Base-by-base conservation (phyloP, 2,329 filamentous ascomycete genomes). In the Rutstroemia sp. region DNA sequence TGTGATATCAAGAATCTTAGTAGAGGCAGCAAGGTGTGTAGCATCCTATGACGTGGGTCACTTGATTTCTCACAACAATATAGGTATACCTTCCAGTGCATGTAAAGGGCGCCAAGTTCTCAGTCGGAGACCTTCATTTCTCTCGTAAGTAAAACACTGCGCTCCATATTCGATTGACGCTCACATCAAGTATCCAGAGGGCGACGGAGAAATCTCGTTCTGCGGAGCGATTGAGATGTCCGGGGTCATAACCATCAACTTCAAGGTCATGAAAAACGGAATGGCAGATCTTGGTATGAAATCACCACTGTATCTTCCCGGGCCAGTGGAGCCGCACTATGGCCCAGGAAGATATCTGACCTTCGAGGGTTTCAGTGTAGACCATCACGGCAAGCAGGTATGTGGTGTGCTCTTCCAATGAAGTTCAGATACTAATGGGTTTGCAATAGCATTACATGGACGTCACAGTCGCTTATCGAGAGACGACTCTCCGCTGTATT, bases 211-310 rank as follows among this genome's bases (percentile, higher is more conserved):
- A 69, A 95, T 96, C 58, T 89, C 84, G 2, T 96, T 91, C 68
- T 91, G 87, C 61, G 87, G 87, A 19, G 92, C 91, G 5, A 96
- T 96, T 65, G 92, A 96, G 71, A 96, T 96, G 88, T 89, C 91
- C 0, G 91, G 91, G 4, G 76, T 89, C 45, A 95, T 96, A 64
- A 96, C 91, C 2, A 81, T 96, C 71, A 95, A 94, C 66, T 92
- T 95, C 76, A 84, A 82, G 50, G 87, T 96, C 16, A 84, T 96
- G 76, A 95, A 94, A 70, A 79, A 83, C 61, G 92, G 91, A 19
- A 79, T 95, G 67, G 77, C 77, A 46, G 80, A 89, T 36, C 73
- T 95, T 52, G 86, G 79, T 0, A 84, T 95, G 73, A 92, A 90
- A 71, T 87, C 82, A 6, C 91, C 91, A 0, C 88, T 96, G 52